Conservation (phyloP, 1,284 basidiomycete species). For the Volvariella volvacea region DNA sequence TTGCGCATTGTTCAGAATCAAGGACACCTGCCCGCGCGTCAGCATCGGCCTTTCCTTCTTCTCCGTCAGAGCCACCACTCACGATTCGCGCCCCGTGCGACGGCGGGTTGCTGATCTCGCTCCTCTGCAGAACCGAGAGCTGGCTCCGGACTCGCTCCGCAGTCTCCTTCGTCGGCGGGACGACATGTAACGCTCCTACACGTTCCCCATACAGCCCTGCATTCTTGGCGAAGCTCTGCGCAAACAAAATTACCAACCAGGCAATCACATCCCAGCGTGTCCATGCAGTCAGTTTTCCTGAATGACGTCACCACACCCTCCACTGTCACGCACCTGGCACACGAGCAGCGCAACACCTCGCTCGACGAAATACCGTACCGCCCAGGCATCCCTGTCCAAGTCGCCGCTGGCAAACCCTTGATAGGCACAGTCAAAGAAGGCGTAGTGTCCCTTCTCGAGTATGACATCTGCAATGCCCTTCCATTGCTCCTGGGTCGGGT, state of each 20-base stretch:
- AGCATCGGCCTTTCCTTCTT: neutral
- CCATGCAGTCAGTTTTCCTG: slow-evolving; percentile 1
- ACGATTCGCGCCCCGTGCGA: slow-evolving; percentile 84
- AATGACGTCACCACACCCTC: slow-evolving; percentile 3
- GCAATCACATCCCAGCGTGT: too few species aligned
- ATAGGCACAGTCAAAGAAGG: slow-evolving; percentile 95
- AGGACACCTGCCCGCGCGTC: slow-evolving; percentile 46
- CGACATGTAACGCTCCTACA: slow-evolving; percentile 79
- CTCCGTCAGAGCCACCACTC: slow-evolving; percentile 6
- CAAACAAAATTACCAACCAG: neutral
- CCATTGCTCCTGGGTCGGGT: slow-evolving; percentile 91
- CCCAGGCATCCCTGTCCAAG: slow-evolving; percentile 70
- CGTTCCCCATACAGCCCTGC: slow-evolving; percentile 92
- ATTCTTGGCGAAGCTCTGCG: slow-evolving; percentile 92
- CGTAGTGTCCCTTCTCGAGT: slow-evolving; percentile 73
- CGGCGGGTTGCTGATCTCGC: slow-evolving; percentile 93
- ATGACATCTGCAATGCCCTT: slow-evolving; percentile 72
- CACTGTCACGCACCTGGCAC: slow-evolving; percentile 60
- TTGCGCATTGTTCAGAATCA: slow-evolving; percentile 68
- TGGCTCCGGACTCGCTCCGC: slow-evolving; percentile 78
- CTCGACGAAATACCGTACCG: slow-evolving; percentile 72
- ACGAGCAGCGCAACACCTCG: slow-evolving; percentile 74
- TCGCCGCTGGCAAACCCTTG: slow-evolving; percentile 91
- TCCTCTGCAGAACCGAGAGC: slow-evolving; percentile 80
- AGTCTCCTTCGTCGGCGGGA: slow-evolving; percentile 54